Conservation (phyloP, 768 basidiomycete genomes). For the Leccinellum rugosiceps region DNA sequence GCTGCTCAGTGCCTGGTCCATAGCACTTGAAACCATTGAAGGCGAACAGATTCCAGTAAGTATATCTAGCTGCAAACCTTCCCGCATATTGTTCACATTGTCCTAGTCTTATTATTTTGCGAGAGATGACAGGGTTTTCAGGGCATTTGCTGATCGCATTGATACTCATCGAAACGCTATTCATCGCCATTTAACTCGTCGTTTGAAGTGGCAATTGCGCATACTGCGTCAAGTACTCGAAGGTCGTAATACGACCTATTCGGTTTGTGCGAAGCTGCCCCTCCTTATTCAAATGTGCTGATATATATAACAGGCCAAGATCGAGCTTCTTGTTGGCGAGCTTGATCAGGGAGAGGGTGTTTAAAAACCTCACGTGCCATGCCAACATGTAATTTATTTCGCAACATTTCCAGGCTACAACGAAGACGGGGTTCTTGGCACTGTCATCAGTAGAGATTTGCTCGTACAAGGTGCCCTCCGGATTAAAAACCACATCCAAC, state of each 20-base stretch:
- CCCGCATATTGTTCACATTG: neutral
- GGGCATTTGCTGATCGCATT: conserved; percentile 51
- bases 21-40: conserved; percentile 53
- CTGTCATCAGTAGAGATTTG: conserved; percentile 28
- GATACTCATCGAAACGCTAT: conserved; percentile 43
- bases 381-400: conserved; percentile 1
- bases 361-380: conserved; percentile 21
- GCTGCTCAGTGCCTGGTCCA: conserved; percentile 78
- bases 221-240: conserved; percentile 62
- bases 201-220: conserved; percentile 69
- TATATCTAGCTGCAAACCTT: neutral
- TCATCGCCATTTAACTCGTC: conserved; percentile 46
- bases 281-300: neutral
- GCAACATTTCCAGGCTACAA: neutral
- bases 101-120: conserved; percentile 83
- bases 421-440: neutral
- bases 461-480: conserved; percentile 78
- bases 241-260: conserved; percentile 61
- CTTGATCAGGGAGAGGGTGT: conserved; percentile 63
- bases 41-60: conserved; percentile 74
- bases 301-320: conserved; percentile 46
- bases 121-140: conserved; percentile 84
- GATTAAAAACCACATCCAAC: conserved; percentile 56
- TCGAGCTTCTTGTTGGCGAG: conserved; percentile 57
- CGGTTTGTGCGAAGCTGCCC: conserved; percentile 42